Evolutionary conservation across 1,139 yeast genomes (phyloP), one percentile per base, ranked within the genome.

Genomic region (Hansenula lynferdii): DNA sequence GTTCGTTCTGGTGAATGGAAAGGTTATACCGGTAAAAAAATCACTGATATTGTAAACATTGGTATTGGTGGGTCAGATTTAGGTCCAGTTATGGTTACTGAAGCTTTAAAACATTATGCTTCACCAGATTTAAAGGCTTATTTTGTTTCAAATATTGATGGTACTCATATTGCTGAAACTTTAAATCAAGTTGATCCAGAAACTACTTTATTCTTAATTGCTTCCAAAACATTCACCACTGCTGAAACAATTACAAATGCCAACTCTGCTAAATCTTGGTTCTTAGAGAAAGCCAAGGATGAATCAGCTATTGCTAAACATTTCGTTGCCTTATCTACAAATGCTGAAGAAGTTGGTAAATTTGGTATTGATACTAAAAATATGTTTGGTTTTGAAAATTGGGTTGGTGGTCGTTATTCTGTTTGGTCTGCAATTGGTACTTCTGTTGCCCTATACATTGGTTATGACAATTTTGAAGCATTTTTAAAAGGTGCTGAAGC

Each of bases 401-500:
- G 98, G 98, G 98, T 92, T 48, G 98, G 98, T 60, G 98, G 98
- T 60, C 84, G 98, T 69, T 92, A 92, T 80, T 90, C 97, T 20
- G 98, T 92, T 44, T 92, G 98, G 98, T 86, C 96, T 32, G 94
- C 98, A 50, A 92, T 92, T 65, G 98, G 98, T 47, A 79, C 92
- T 56, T 86, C 97, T 26, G 92, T 92, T 48, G 95, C 96, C 56
- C 70, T 92, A 57, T 92, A 85, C 77, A 83, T 92, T 66, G 98
- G 98, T 48, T 92, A 65, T 64, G 97, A 92, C 51, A 86, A 89
- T 76, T 92, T 92, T 60, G 89, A 85, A 46, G 76, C 75, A 45
- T 87, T 92, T 75, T 77, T 92, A 60, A 85, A 83, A 69, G 98
- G 98, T 70, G 98, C 96, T 50, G 96, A 92, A 72, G 95, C 97